Evolutionary conservation across 31 red algal species (phyloP), one percentile per base, ranked within the genome.

Genomic region (Bonnemaisonia californica): DNA sequence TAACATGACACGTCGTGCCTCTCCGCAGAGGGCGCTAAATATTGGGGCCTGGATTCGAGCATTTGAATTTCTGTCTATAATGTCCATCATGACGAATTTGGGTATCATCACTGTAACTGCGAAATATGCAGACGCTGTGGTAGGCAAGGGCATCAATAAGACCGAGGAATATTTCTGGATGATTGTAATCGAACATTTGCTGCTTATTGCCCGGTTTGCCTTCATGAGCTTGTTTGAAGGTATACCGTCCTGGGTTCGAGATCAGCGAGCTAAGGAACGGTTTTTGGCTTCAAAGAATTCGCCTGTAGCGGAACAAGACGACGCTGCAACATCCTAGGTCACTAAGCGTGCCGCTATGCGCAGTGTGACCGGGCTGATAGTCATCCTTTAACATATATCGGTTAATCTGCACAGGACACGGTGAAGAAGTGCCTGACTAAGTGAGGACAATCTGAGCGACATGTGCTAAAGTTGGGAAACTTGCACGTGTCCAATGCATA

Each of bases 1-100:
- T 33, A 41, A 81, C 29, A 81, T 86, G 82, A 81, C 75, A 16
- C 45, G 87, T 18, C 80, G 93, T 2, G 74, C 93, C 29, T 83
- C 80, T 22, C 93, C 93, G 23, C 80, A 79, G 5, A 80, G 93
- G 3, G 93, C 83, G 1, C 41, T 95, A 19, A 79, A 84, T 59
- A 95, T 95, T 62, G 93, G 93, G 26, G 80, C 86, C 29, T 95
- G 93, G 93, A 82, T 91, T 48, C 77, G 74, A 47, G 93, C 93
- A 33, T 95, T 95, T 81, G 93, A 95, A 64, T 90, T 91, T 39
- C 70, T 95, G 40, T 91, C 87, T 3, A 71, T 95, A 4, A 68
- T 83, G 39, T 95, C 93, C 22, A 75, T 95, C 21, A 80, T 90
- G 74, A 95, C 93, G 23, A 95, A 95, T 72, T 40, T 95, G 35